phyloP scores from a whole-genome alignment of 495 filamentous ascomycete genomes.

The Penicillium desertorum region DNA sequence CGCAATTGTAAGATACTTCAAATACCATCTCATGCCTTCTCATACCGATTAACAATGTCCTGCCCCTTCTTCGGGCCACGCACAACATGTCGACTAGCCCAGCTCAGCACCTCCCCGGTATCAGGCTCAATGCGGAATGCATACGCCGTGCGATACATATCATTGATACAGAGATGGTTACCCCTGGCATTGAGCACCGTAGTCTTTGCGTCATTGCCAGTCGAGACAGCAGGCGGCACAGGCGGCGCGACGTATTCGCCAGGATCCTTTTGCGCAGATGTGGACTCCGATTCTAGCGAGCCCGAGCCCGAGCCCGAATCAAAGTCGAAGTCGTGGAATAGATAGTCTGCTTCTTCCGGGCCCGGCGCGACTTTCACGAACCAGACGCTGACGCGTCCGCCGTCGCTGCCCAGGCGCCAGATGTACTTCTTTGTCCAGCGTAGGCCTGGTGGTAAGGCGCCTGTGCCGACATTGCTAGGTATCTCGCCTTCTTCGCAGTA shows the following conservation, averaged over 20 bases:
- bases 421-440: slow-evolving; percentile 51
- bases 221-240: slow-evolving; percentile 20
- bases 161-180: slow-evolving; percentile 49
- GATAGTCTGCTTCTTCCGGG: slow-evolving; percentile 44
- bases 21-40: slow-evolving; percentile 22
- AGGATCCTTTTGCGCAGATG: not conserved
- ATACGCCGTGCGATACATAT: slow-evolving; percentile 52
- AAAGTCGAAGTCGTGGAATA: slow-evolving; percentile 49
- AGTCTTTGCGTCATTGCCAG: slow-evolving; percentile 25
- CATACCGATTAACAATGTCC: slow-evolving; percentile 47
- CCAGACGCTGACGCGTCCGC: slow-evolving; percentile 43
- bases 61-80: slow-evolving; percentile 50
- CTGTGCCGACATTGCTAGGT: slow-evolving; percentile 20
- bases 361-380: slow-evolving; percentile 43
- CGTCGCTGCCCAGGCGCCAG: slow-evolving; percentile 36
- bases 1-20: not conserved
- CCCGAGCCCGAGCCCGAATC: not conserved
- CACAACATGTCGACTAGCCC: slow-evolving; percentile 50
- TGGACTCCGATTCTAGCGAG: not conserved
- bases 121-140: slow-evolving; percentile 40
- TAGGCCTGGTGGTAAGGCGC: slow-evolving; percentile 25
- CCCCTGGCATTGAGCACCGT: slow-evolving; percentile 39
- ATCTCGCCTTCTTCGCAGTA: slow-evolving; percentile 50
- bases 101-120: slow-evolving; percentile 43
- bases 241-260: slow-evolving; percentile 31